phyloP scores from a whole-genome alignment of 768 basidiomycete species.

The Suillus occidentalis region DNA sequence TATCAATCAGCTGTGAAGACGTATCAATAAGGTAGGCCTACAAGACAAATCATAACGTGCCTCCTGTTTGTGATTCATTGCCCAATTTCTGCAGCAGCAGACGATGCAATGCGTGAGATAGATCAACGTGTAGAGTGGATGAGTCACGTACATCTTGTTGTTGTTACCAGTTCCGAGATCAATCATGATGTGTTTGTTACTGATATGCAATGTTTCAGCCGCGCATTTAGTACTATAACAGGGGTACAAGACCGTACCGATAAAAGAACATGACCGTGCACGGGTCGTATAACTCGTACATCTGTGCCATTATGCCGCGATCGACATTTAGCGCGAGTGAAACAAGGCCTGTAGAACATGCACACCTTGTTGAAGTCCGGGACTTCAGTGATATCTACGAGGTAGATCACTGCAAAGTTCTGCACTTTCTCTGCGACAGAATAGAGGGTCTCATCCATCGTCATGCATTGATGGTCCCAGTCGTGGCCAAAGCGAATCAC shows the following conservation, averaged over 20 bases:
- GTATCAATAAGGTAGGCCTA: neutral
- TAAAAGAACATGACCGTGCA: conserved; percentile 99
- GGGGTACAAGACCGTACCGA: conserved; percentile 53
- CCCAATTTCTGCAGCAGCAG: conserved; percentile 76
- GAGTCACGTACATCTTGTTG: conserved; percentile 86
- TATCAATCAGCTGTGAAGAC: conserved; percentile 79
- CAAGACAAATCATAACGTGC: conserved; percentile 38
- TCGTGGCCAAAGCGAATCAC: conserved; percentile 95
- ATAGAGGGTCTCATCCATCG: conserved; percentile 97
- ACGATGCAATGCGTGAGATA: neutral
- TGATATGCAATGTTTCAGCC: conserved; percentile 28
- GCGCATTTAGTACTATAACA: neutral
- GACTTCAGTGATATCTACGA: conserved; percentile 93
- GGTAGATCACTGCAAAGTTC: conserved; percentile 97
- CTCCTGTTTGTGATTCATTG: conserved; percentile 99
- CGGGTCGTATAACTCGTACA: conserved; percentile 98
- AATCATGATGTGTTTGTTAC: conserved; percentile 99
- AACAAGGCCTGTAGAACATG: neutral
- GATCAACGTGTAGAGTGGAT: conserved; percentile 1
- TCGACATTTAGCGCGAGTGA: neutral
- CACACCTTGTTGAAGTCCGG: conserved; percentile 97
- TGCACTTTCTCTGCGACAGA: conserved; percentile 93
- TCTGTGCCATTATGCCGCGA: conserved; percentile 45
- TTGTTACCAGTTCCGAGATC: conserved; percentile 99
- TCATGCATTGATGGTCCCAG: conserved; percentile 94